phyloP scores from a whole-genome alignment of 169 alveolate species.

The Perkinsus olseni region DNA sequence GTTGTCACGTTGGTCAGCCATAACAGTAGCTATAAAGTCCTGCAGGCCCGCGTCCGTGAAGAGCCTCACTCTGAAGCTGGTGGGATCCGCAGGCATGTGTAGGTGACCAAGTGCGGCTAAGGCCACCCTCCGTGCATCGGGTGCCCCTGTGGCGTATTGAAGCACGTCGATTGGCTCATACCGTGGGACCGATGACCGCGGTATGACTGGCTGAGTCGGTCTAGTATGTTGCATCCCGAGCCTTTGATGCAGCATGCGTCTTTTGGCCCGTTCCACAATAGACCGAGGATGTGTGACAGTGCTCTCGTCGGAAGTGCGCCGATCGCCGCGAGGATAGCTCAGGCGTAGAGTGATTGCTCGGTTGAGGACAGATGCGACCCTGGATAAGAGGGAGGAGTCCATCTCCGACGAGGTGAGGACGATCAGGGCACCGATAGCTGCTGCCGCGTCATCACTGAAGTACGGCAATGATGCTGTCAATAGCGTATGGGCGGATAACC shows the following conservation, averaged over 20 bases:
- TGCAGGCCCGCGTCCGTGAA: not conserved
- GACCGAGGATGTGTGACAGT: not conserved
- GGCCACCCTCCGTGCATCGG: not conserved
- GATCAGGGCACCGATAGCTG: not conserved
- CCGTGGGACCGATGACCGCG: not conserved
- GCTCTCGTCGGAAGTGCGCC: not conserved
- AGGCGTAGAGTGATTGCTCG: not conserved
- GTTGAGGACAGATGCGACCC: not conserved
- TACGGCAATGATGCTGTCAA: not conserved
- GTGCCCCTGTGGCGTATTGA: not conserved
- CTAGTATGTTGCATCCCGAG: no score
- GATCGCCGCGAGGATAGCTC: not conserved
- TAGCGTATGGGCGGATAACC: not conserved
- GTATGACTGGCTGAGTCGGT: no score
- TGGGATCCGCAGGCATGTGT: not conserved
- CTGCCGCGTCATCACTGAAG: not conserved
- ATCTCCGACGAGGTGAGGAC: not conserved
- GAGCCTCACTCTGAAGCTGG: not conserved
- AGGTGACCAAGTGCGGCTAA: not conserved
- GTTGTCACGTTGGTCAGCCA: not conserved
- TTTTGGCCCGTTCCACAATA: not conserved
- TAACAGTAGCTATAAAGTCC: not conserved
- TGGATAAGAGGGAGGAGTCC: not conserved
- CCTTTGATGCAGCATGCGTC: no score
- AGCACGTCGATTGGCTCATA: not conserved